Evolutionary conservation across 2,329 filamentous ascomycete genomes (phyloP).

Genomic region (Aspergillus sp.): DNA sequence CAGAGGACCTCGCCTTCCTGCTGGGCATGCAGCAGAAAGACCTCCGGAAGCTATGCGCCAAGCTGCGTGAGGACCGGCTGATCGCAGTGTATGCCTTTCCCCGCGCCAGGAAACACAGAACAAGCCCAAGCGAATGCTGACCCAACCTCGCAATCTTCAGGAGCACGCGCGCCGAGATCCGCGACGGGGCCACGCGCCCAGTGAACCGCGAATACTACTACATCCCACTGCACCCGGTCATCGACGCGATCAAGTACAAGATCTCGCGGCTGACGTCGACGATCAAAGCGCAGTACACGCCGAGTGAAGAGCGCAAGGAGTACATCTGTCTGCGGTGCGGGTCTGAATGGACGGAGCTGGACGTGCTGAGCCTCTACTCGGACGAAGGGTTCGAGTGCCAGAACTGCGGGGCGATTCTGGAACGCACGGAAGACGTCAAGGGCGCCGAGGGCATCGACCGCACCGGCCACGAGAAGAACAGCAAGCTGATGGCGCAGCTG

Average conservation of each 20-base stretch:
- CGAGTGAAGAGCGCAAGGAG: slow-evolving; percentile 84
- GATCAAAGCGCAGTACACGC: slow-evolving; percentile 79
- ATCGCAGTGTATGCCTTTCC: slow-evolving; percentile 66
- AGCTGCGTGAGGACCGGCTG: slow-evolving; percentile 81
- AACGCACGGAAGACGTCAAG: slow-evolving; percentile 46
- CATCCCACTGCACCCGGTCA: slow-evolving; percentile 89
- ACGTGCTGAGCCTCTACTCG: slow-evolving; percentile 75
- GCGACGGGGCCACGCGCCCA: slow-evolving; percentile 77
- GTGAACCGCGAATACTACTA: slow-evolving; percentile 93
- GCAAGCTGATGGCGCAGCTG: slow-evolving; percentile 49
- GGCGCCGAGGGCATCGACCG: slow-evolving; percentile 43
- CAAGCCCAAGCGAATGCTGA: slow-evolving; percentile 11
- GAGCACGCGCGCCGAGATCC: slow-evolving; percentile 72
- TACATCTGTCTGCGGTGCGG: slow-evolving; percentile 81
- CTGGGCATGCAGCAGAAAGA: slow-evolving; percentile 90
- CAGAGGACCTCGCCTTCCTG: slow-evolving; percentile 82
- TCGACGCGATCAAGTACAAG: slow-evolving; percentile 95
- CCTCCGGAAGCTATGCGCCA: slow-evolving; percentile 83
- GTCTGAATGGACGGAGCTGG: slow-evolving; percentile 83
- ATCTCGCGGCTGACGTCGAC: slow-evolving; percentile 84
- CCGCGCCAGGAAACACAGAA: not conserved
- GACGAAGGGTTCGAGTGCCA: slow-evolving; percentile 76
- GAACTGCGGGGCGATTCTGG: slow-evolving; percentile 60
- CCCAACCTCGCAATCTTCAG: slow-evolving; percentile 37
- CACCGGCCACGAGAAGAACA: slow-evolving; percentile 51